phyloP scores from a whole-genome alignment of 345 rosid species.

The Gynandropsis gynandra region DNA sequence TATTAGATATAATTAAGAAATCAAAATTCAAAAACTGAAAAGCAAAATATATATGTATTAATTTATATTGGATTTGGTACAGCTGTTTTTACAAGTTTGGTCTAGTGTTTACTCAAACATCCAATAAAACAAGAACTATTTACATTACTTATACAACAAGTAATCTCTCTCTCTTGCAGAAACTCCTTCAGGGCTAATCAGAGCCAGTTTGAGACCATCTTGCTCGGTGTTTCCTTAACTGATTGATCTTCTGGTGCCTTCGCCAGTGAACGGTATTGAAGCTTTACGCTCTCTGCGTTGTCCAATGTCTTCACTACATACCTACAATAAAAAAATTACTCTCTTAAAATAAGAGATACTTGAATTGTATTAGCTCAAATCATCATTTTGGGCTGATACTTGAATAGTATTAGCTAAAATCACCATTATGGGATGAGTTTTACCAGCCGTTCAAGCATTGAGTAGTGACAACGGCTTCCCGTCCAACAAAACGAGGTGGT shows the following conservation, averaged over 20 bases:
- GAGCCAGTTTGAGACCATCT: slow-evolving; percentile 61
- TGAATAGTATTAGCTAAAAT: not conserved
- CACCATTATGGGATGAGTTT: slow-evolving; percentile 8
- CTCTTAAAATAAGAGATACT: no score
- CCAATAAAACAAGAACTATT: no score
- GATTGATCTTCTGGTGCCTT: slow-evolving; percentile 53
- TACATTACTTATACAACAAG: not conserved
- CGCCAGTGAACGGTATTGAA: slow-evolving; percentile 89
- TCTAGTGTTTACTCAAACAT: no score
- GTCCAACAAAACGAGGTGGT: slow-evolving; percentile 91
- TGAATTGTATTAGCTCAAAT: not conserved
- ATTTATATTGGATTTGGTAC: no score
- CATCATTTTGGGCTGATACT: not conserved
- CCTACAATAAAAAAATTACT: slow-evolving; percentile 32
- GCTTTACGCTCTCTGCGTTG: slow-evolving; percentile 89
- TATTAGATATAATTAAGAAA: no score
- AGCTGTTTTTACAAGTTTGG: no score
- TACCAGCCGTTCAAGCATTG: slow-evolving; percentile 99
- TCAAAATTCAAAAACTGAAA: no score
- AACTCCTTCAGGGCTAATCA: slow-evolving; percentile 23
- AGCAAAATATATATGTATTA: no score
- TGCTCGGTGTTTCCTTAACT: slow-evolving; percentile 40
- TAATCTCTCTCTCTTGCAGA: slow-evolving; percentile 1
- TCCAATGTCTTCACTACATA: slow-evolving; percentile 94
- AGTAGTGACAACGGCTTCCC: slow-evolving; percentile 88